These are phyloP conservation scores for Botryotinia convoluta DNA, from an alignment of 2,329 filamentous ascomycete species.

Conservation along the genomic window DNA sequence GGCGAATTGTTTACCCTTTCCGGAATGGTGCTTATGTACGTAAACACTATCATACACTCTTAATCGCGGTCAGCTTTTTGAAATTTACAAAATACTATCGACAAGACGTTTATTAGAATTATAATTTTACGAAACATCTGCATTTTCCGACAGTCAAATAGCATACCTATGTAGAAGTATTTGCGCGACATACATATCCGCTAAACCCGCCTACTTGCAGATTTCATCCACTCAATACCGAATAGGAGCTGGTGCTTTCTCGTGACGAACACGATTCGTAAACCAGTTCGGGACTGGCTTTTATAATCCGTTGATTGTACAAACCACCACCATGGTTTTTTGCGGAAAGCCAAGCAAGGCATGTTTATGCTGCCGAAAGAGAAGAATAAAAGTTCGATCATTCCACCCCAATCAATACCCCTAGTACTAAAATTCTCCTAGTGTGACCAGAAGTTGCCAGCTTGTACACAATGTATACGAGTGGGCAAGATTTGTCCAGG, in stretches of 20 bases:
- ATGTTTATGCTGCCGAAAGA: constrained; percentile 27
- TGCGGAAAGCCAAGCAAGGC: constrained; percentile 26
- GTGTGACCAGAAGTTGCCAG: constrained; percentile 52
- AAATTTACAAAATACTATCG: not conserved
- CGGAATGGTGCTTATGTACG: not conserved
- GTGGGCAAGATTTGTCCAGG: constrained; percentile 51
- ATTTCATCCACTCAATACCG: not conserved
- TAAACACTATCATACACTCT: not conserved
- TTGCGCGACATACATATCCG: not conserved
- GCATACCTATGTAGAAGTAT: too few relatives aligned
- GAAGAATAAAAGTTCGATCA: constrained; percentile 31
- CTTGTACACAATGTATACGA: constrained; percentile 54
- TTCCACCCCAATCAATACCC: not conserved
- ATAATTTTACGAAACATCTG: not conserved
- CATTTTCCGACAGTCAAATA: not conserved
- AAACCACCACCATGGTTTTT: constrained; percentile 30
- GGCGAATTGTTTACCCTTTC: not conserved
- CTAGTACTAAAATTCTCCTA: constrained; percentile 9
- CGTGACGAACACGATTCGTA: not conserved
- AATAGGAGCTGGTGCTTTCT: not conserved
- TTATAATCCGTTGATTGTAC: not conserved
- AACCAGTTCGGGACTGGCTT: not conserved
- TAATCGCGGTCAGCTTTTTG: not conserved
- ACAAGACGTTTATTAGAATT: not conserved
- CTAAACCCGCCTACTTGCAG: not conserved